Base-by-base conservation (phyloP, 2,329 filamentous ascomycete species). In the Trichophyton rubrum region DNA sequence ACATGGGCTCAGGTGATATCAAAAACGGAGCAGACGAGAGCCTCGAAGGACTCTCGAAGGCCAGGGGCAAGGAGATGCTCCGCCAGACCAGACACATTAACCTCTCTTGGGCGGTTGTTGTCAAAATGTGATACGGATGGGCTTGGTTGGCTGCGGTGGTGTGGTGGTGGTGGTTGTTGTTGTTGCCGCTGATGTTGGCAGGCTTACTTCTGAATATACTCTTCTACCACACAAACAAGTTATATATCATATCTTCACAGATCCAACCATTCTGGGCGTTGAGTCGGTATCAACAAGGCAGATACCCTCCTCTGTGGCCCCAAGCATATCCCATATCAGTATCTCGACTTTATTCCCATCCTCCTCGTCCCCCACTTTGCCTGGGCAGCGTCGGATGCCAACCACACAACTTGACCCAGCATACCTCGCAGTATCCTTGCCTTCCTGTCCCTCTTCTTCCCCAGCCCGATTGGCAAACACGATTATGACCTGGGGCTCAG, bases 341-440 rank as follows among this genome's bases (percentile, higher is more conserved):
- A 78, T 74, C 61, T 74, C 72, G 3, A 56, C 53, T 35, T 59
- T 61, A 27, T 40, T 51, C 38, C 47, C 61, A 35, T 22, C n/a
- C 3, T 22, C n/a, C 2, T 56, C 41, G 49, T 62, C 64, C 43
- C 58, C 62, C 62, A 58, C 60, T 61, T 47, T 65, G 38, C 9
- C 40, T 30, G 24, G 30, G 59, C 33, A 63, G 56, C 9, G 59
- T 62, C 56, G 63, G 62, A 71, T 66, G 20, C 67, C 74, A 62
- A 79, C 66, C 51, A 79, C 71, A 61, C 75, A 69, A 62, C 77
- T 79, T n/a, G 74, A 77, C 53, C 77, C 77, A 59, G 77, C 77
- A 69, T 79, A 79, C 57, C 72, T 70, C 56, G 73, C 76, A 33
- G 72, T 70, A 53, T 72, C 71, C 62, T 74, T 71, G 47, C 71